A percentile compares a stretch with the other conserved stretches of the same genome.
Evolutionary conservation across 75 land plant species (phyloP).

Genomic region (Selaginella moellendorffii): DNA sequence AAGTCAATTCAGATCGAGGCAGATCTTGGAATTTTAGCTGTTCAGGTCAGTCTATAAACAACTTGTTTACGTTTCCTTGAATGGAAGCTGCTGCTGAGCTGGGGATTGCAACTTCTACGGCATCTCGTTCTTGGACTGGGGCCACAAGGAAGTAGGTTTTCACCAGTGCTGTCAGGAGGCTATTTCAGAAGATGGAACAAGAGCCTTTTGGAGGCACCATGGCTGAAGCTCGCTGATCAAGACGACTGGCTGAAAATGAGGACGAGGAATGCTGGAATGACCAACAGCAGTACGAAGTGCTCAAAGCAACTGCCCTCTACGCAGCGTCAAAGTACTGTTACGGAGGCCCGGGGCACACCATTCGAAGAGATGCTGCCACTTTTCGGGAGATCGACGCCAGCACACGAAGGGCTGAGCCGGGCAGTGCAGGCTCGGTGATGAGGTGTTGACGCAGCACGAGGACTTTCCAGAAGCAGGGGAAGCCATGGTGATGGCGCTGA

Average conservation of each 20-base stretch:
- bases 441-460: constrained; percentile 57
- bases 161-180: constrained; percentile 56
- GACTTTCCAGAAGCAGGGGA: constrained; percentile 82
- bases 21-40: constrained; percentile 53
- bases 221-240: constrained; percentile 61
- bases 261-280: constrained; percentile 76
- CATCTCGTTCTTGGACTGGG: constrained; percentile 43
- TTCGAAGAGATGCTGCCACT: constrained; percentile 51
- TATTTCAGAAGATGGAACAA: constrained; percentile 42
- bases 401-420: constrained; percentile 13
- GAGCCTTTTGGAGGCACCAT: constrained; percentile 63
- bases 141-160: constrained; percentile 33
- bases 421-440: constrained; percentile 40
- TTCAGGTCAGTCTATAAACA: constrained; percentile 60
- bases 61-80: not conserved
- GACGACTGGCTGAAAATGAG: constrained; percentile 68
- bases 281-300: constrained; percentile 31
- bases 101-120: constrained; percentile 17
- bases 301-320: constrained; percentile 58
- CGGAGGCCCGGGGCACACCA: constrained; percentile 43
- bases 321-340: constrained; percentile 67
- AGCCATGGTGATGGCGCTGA: constrained; percentile 75
- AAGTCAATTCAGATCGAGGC: constrained; percentile 54
- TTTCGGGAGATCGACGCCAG: constrained; percentile 20
- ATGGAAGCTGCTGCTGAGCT: constrained; percentile 22